phyloP scores from a whole-genome alignment of 148 eudicot species.

The Camellia japonica region DNA sequence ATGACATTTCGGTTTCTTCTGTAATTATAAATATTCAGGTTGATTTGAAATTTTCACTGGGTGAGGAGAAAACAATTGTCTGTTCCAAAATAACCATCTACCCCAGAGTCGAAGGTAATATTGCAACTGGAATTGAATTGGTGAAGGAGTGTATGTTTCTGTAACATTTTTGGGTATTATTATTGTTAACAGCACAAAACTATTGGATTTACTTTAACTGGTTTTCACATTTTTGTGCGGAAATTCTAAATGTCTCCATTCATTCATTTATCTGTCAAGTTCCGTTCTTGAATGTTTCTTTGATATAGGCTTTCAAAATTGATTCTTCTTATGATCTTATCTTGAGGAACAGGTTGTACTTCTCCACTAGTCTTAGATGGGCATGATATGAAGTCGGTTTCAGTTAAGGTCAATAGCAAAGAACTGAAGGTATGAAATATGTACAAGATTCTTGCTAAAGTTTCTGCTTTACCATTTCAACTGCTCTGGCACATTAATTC shows the following conservation, averaged over 20 bases:
- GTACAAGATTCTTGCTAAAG: background rate
- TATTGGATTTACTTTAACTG: background rate
- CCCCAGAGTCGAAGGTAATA: conserved; percentile 73
- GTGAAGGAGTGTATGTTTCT: no score
- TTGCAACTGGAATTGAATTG: no score
- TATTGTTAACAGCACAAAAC: background rate
- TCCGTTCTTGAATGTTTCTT: background rate
- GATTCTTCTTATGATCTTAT: background rate
- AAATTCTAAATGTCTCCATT: background rate
- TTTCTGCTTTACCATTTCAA: background rate
- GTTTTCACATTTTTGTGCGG: background rate
- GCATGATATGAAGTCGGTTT: conserved; percentile 65
- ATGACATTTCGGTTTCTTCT: conserved; percentile 2
- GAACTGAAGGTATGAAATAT: conserved; percentile 59
- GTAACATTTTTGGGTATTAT: background rate
- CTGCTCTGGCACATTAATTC: background rate
- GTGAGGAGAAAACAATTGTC: conserved; percentile 84
- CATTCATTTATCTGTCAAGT: conserved; percentile 2
- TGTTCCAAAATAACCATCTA: conserved; percentile 64
- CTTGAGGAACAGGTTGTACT: conserved; percentile 47
- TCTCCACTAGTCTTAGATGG: conserved; percentile 83
- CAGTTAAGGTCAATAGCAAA: conserved; percentile 60
- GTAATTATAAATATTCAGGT: conserved; percentile 41
- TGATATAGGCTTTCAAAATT: background rate
- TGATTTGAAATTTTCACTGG: conserved; percentile 77